Evolutionary conservation across 805 yeast genomes (phyloP).

Genomic region (Priceomyces haplophilus): DNA sequence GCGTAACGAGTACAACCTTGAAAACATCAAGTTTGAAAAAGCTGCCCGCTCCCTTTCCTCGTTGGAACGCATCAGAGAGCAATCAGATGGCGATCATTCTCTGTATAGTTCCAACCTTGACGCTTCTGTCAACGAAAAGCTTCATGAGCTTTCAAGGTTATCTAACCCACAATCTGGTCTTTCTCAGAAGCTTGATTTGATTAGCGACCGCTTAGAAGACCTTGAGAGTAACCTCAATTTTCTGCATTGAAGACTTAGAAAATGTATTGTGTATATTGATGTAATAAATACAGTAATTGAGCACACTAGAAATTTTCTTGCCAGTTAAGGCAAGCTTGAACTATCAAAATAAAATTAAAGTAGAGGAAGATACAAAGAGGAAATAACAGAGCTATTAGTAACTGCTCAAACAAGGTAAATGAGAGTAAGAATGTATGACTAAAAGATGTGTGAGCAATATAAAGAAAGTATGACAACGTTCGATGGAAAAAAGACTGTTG

Average conservation of each 20-base stretch:
- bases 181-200: constrained; percentile 15
- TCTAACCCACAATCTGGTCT: constrained; percentile 27
- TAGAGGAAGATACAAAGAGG: not conserved
- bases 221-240: constrained; percentile 12
- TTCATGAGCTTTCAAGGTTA: constrained; percentile 14
- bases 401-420: not conserved
- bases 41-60: not conserved
- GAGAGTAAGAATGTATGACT: not conserved
- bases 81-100: not conserved
- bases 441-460: not conserved
- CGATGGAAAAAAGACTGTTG: not conserved
- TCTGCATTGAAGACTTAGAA: constrained; percentile 4
- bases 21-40: constrained; percentile 11
- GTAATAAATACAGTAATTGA: not conserved
- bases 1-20: constrained; percentile 18
- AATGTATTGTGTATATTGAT: not conserved
- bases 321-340: not conserved
- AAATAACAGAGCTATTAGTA: not conserved
- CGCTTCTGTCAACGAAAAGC: constrained; percentile 1
- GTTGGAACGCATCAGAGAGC: constrained; percentile 1
- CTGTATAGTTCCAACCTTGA: not conserved
- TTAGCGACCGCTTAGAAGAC: constrained; percentile 22
- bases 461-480: not conserved
- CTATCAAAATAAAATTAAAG: constrained; percentile 1
- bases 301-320: not conserved